Evolutionary conservation across 768 basidiomycete genomes (phyloP).

Genomic region (Fomitopsis pulvina): DNA sequence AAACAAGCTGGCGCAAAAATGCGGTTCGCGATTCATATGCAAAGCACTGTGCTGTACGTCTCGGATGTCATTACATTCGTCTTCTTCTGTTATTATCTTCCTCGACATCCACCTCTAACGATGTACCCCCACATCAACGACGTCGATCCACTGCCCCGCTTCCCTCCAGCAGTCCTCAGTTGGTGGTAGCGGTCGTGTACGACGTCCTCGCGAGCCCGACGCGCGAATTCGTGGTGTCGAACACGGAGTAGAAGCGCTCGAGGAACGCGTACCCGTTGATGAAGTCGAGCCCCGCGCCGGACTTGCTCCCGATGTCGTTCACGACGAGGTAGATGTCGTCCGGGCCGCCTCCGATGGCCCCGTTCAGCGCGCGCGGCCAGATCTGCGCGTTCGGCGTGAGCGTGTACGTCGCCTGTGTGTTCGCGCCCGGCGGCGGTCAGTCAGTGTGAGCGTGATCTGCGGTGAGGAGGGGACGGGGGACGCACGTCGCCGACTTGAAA

Average conservation of each 20-base stretch:
- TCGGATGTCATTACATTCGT: no score
- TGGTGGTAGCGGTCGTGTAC: slow-evolving; percentile 40
- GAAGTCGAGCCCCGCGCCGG: slow-evolving; percentile 46
- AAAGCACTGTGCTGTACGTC: no score
- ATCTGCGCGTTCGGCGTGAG: slow-evolving; percentile 28
- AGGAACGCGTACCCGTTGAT: slow-evolving; percentile 50
- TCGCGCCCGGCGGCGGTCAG: not conserved
- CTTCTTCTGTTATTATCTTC: no score
- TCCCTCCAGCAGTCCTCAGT: no score
- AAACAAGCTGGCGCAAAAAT: no score
- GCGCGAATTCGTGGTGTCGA: slow-evolving; percentile 48
- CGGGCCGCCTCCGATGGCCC: slow-evolving; percentile 33
- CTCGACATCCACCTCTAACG: no score
- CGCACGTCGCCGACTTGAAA: slow-evolving; percentile 25
- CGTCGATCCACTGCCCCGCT: no score
- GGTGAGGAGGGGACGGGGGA: not conserved
- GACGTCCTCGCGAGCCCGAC: slow-evolving; percentile 50
- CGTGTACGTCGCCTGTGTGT: slow-evolving; percentile 18
- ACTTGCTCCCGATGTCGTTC: slow-evolving; percentile 32
- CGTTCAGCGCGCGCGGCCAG: slow-evolving; percentile 34
- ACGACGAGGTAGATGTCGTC: no score
- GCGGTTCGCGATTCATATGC: no score
- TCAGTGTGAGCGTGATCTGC: no score
- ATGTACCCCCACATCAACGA: no score
- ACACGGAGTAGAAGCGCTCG: slow-evolving; percentile 62